Conservation (phyloP, 1,139 yeast species). For the Debaryomyces udenii region DNA sequence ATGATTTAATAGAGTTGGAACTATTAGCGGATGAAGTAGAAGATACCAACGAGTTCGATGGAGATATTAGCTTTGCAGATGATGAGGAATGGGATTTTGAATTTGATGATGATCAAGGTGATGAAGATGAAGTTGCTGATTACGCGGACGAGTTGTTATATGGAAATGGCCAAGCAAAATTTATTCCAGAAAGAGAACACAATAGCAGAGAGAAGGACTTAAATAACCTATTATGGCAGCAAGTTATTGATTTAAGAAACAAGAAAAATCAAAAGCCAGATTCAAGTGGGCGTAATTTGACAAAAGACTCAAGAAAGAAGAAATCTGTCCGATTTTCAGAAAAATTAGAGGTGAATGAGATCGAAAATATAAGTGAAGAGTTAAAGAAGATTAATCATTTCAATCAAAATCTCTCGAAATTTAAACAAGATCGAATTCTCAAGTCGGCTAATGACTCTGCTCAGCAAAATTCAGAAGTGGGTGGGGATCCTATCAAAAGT, state of each 20-base stretch:
- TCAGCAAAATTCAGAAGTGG: constrained; percentile 28
- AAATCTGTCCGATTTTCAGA: constrained; percentile 59
- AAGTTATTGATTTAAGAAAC: constrained; percentile 29
- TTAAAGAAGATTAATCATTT: constrained; percentile 34
- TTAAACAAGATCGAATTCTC: constrained; percentile 31
- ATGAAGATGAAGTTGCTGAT: constrained; percentile 30
- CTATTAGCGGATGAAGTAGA: constrained; percentile 57
- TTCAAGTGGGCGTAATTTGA: neutral
- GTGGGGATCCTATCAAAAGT: constrained; percentile 20
- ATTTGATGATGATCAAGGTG: constrained; percentile 34
- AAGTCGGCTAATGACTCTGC: constrained; percentile 28
- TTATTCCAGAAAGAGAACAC: constrained; percentile 14
- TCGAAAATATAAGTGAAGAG: constrained; percentile 59
- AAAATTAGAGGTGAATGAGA: constrained; percentile 56
- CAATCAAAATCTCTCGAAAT: constrained; percentile 25
- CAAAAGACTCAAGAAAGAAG: constrained; percentile 18
- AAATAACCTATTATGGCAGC: constrained; percentile 35
- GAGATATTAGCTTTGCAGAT: constrained; percentile 27
- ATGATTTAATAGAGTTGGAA: constrained; percentile 42
- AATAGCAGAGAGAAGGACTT: neutral
- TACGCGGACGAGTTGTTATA: constrained; percentile 30
- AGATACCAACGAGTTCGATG: constrained; percentile 32
- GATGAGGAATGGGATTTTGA: constrained; percentile 44
- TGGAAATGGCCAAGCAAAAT: constrained; percentile 20
- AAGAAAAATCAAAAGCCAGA: constrained; percentile 7